These are phyloP conservation scores for Rhododendron williamsianum DNA, from an alignment of 148 eudicot genomes.

Conservation along the genomic window DNA sequence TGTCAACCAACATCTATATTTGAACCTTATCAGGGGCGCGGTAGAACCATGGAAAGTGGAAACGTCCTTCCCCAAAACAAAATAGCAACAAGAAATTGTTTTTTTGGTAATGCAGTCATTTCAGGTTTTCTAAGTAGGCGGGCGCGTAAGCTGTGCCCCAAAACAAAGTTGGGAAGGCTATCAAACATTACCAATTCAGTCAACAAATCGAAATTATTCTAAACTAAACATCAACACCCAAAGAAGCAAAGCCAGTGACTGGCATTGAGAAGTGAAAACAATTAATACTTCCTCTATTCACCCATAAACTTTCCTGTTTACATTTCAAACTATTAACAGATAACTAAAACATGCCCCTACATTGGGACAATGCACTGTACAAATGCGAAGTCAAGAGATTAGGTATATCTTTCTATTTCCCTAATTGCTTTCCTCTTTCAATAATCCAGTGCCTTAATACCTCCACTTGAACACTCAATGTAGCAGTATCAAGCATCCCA, in stretches of 20 bases:
- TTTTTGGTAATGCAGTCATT: neutral
- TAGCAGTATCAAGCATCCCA: slow-evolving; percentile 6
- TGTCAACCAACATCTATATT: neutral
- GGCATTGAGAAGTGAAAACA: neutral
- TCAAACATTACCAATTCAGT: slow-evolving; percentile 10
- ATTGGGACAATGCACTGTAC: neutral
- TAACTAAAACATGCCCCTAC: neutral
- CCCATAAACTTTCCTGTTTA: slow-evolving; percentile 8
- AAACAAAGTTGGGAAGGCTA: slow-evolving; percentile 22
- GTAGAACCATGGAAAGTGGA: neutral
- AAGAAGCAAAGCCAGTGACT: neutral
- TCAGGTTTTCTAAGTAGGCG: neutral
- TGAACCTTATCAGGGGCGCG: slow-evolving; percentile 3
- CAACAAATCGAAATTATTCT: neutral
- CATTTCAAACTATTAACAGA: slow-evolving; percentile 8
- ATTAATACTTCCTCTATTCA: neutral
- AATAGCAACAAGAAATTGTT: neutral
- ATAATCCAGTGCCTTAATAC: slow-evolving; percentile 26
- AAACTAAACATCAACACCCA: neutral
- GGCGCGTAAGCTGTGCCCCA: slow-evolving; percentile 1
- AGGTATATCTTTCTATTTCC: slow-evolving; percentile 16
- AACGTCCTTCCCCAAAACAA: neutral
- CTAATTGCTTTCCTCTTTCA: slow-evolving; percentile 22
- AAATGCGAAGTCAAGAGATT: slow-evolving; percentile 8
- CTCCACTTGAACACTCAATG: slow-evolving; percentile 23